Conservation (phyloP, 2,329 filamentous ascomycete genomes). For the Trichoderma simmonsii region DNA sequence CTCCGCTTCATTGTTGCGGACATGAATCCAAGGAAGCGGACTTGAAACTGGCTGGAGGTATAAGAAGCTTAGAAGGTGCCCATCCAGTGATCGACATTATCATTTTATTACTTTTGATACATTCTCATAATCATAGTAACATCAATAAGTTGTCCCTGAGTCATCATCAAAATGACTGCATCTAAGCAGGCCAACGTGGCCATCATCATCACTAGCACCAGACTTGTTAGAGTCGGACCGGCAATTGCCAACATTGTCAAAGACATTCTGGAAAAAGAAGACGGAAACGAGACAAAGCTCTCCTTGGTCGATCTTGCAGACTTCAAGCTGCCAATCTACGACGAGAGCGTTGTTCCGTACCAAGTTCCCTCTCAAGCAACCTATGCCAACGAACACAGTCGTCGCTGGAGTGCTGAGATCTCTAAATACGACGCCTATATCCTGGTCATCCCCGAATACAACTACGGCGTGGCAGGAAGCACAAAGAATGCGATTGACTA, state of each 20-base stretch:
- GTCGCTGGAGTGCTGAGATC: background rate
- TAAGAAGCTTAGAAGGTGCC: background rate
- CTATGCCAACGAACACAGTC: background rate
- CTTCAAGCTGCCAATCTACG: background rate
- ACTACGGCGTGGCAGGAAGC: background rate
- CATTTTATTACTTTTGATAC: background rate
- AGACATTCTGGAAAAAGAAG: background rate
- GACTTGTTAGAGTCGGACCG: background rate
- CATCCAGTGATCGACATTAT: background rate
- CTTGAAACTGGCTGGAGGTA: background rate
- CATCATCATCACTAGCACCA: slow-evolving; percentile 5
- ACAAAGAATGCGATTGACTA: slow-evolving; percentile 9
- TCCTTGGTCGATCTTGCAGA: background rate
- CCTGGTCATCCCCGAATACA: background rate
- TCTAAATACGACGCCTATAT: background rate
- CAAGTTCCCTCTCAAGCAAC: background rate
- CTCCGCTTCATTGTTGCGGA: background rate
- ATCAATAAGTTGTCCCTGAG: background rate
- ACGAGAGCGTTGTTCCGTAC: background rate
- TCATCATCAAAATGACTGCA: background rate
- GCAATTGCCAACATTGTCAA: background rate
- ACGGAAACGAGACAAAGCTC: background rate
- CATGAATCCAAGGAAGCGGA: background rate
- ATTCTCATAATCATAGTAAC: background rate
- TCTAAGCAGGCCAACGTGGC: background rate